Evolutionary conservation across 2,329 filamentous ascomycete species (phyloP).

Genomic region (Diaporthe australafricana): DNA sequence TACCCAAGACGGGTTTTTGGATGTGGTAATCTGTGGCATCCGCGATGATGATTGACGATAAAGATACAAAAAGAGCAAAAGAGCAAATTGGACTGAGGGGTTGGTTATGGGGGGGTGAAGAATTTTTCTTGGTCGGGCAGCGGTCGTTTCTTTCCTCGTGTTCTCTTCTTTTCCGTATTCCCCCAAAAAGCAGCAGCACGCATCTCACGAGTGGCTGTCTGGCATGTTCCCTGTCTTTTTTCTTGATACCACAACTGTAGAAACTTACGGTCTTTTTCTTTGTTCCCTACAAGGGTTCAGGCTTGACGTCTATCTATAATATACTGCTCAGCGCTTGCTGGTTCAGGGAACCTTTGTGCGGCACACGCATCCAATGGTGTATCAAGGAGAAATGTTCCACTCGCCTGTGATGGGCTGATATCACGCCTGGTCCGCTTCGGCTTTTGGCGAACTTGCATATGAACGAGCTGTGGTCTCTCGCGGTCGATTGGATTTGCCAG

Average conservation of each 20-base stretch:
- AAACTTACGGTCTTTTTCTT: conserved; percentile 35
- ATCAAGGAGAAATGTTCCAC: too few species aligned
- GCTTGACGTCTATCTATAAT: not conserved
- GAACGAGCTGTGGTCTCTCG: too few species aligned
- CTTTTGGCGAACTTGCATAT: not conserved
- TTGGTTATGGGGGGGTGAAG: conserved; percentile 1
- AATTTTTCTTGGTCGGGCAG: conserved; percentile 23
- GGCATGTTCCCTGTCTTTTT: not conserved
- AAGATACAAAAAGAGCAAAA: conserved; percentile 7
- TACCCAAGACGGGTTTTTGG: not conserved
- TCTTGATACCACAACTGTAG: conserved; percentile 35
- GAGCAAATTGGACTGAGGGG: not conserved
- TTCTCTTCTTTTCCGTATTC: conserved; percentile 16
- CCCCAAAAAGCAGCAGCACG: conserved; percentile 17
- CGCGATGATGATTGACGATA: conserved; percentile 18
- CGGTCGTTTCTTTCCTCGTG: conserved; percentile 22
- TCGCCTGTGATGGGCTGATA: not conserved
- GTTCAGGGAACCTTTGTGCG: not conserved
- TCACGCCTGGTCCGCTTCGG: not conserved
- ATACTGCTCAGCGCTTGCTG: conserved; percentile 15
- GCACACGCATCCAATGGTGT: not conserved
- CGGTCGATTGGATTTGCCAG: not conserved
- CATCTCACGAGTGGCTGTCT: conserved; percentile 16
- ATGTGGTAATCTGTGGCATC: not conserved
- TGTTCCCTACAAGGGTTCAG: not conserved